Conservation (phyloP, 1,284 basidiomycete species). For the Entoloma clypeatum region DNA sequence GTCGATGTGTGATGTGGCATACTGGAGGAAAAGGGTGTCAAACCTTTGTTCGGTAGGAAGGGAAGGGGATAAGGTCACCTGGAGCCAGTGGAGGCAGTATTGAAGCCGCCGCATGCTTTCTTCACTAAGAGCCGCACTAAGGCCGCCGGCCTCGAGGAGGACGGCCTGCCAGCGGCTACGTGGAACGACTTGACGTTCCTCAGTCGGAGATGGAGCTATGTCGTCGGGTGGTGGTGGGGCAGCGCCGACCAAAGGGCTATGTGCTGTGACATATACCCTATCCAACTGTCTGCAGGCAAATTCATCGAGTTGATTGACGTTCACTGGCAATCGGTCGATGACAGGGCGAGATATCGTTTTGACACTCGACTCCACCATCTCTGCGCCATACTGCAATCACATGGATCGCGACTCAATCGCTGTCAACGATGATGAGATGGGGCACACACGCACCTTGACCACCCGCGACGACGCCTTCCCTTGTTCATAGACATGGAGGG, state of each 20-base stretch:
- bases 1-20: constrained; percentile 85
- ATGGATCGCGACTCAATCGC: constrained; percentile 12
- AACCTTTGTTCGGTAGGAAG: not conserved
- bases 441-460: constrained; percentile 55
- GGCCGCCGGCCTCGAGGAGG: constrained; percentile 83
- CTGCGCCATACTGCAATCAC: constrained; percentile 70
- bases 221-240: constrained; percentile 27
- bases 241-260: constrained; percentile 26
- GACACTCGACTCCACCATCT: constrained; percentile 84
- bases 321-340: constrained; percentile 71
- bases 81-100: constrained; percentile 89
- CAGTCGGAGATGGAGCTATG: constrained; percentile 20
- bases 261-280: constrained; percentile 41
- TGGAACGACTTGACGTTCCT: constrained; percentile 45
- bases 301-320: constrained; percentile 76
- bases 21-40: constrained; percentile 41
- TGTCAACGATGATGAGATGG: constrained; percentile 6
- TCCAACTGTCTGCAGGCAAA: constrained; percentile 87
- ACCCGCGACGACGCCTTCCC: constrained; percentile 76
- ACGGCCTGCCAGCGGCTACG: constrained; percentile 82
- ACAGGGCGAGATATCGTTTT: constrained; percentile 84
- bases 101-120: constrained; percentile 85
- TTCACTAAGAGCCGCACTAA: constrained; percentile 84
- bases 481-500: constrained; percentile 70
- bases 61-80: constrained; percentile 45